Evolutionary conservation across 164 flowering plant species (phyloP).

Genomic region (Annona cherimola): DNA sequence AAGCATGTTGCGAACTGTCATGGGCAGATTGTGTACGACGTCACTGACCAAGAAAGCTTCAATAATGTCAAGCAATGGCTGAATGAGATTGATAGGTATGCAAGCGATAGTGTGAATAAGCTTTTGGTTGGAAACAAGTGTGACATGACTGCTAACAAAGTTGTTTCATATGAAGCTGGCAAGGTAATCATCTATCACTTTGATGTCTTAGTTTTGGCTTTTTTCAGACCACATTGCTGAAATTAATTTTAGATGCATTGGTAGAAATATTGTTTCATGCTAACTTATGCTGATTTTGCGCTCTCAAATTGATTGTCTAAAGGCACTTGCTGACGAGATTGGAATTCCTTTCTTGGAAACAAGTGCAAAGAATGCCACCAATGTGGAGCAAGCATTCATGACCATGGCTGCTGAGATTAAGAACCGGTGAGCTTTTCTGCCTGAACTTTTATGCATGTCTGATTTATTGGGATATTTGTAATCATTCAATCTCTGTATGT

Average conservation of each 20-base stretch:
- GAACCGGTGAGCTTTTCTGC: slow-evolving; percentile 19
- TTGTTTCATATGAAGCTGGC: slow-evolving; percentile 32
- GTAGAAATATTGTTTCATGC: background rate
- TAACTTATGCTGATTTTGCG: background rate
- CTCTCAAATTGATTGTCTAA: background rate
- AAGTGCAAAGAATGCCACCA: slow-evolving; percentile 32
- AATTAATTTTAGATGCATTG: background rate
- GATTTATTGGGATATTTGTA: too few relatives aligned
- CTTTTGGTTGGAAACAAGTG: slow-evolving; percentile 36
- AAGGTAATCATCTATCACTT: slow-evolving; percentile 15
- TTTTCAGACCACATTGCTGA: background rate
- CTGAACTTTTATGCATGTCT: background rate
- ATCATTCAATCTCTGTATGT: too few relatives aligned
- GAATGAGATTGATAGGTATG: slow-evolving; percentile 34
- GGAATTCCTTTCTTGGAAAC: slow-evolving; percentile 38
- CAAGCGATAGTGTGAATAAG: slow-evolving; percentile 36
- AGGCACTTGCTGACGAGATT: slow-evolving; percentile 39
- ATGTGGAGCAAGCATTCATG: slow-evolving; percentile 35
- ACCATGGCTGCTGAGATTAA: slow-evolving; percentile 37
- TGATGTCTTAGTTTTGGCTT: background rate
- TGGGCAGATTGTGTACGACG: slow-evolving; percentile 33
- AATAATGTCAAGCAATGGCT: slow-evolving; percentile 37
- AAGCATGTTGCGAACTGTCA: background rate
- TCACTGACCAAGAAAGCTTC: slow-evolving; percentile 35
- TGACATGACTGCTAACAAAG: slow-evolving; percentile 29